Evolutionary conservation across 495 filamentous ascomycete species (phyloP), one percentile per base, ranked within the genome.

Genomic region (Annulohypoxylon nitens): DNA sequence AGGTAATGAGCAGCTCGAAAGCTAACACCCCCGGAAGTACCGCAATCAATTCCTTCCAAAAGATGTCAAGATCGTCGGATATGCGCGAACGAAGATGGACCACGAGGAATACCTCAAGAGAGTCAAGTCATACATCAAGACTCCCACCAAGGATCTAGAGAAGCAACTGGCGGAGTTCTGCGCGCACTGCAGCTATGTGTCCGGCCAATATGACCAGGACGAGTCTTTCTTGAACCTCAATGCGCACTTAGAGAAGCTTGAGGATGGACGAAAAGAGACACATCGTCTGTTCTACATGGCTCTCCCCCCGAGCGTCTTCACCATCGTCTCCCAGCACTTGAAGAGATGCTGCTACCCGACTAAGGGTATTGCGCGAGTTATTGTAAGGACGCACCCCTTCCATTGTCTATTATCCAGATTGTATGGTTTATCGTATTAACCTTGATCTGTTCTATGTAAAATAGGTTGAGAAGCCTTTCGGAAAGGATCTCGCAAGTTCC

Each of bases 231-330:
- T 91, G 80, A 87, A 91, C 73, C 90, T 99, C 69, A 90, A 91
- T 78, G 91, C 94, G 78, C 97, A 99, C 81, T 85, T 99, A 33
- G 90, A 96, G 76, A 90, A 95, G 73, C 82, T 97, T 45, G 97
- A 99, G 86, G 86, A 91, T 73, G 91, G 89, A 59, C 89, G 90
- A 63, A 88, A 90, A 74, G 93, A 97, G 84, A 92, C 91, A 64
- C 91, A 99, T 83, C 88, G 97, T 70, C 88, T 99, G 64, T 99
- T 98, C 85, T 99, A 99, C 87, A 99, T 99, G 97, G 97, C 97
- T 2, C 86, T 99, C 23, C 97, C 97, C 1, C 97, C 97, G 7
- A 97, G 93, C 80, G 97, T 99, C 76, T 99, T 99, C 86, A 98
- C 91, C 57, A 93, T 95, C 34, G 97, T 99, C 69, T 98, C 95